A percentile compares a stretch with the other conserved stretches of the same genome.
Evolutionary conservation across 106 monocot species (phyloP).

Genomic region (Dendrobium officinale): DNA sequence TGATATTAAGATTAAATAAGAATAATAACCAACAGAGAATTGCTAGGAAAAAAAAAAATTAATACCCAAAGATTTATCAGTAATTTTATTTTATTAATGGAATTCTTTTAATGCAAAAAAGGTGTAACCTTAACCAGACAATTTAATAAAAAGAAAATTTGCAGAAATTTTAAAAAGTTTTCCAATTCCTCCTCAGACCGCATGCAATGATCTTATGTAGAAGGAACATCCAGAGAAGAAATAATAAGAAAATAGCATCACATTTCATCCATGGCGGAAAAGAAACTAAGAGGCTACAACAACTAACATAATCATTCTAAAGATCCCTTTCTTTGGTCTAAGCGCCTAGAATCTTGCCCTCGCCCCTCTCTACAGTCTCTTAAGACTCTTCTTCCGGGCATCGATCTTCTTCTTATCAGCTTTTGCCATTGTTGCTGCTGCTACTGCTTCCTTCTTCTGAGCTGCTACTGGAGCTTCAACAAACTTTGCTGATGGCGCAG

Average conservation of each 20-base stretch:
- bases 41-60: no score
- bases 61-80: no score
- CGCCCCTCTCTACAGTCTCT: slow-evolving; percentile 45
- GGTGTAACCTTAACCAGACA: background rate
- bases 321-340: background rate
- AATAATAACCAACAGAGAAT: no score
- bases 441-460: slow-evolving; percentile 30
- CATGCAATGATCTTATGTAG: background rate
- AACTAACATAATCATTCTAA: background rate
- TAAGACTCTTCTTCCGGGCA: slow-evolving; percentile 91
- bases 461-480: slow-evolving; percentile 14
- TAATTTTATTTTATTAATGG: no score
- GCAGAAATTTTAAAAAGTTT: background rate
- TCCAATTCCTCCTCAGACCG: background rate
- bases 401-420: slow-evolving; percentile 83
- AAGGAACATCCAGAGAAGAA: background rate
- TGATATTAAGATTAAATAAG: no score
- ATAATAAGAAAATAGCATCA: background rate
- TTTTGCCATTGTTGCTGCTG: slow-evolving; percentile 23
- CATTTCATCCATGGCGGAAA: background rate
- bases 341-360: background rate
- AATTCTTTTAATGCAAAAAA: no score
- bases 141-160: background rate
- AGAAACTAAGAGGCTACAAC: background rate
- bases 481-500: slow-evolving; percentile 10